A percentile compares a stretch with the other conserved stretches of the same genome.
Evolutionary conservation across 495 filamentous ascomycete genomes (phyloP).

Genomic region (Trichoderma erinaceum): DNA sequence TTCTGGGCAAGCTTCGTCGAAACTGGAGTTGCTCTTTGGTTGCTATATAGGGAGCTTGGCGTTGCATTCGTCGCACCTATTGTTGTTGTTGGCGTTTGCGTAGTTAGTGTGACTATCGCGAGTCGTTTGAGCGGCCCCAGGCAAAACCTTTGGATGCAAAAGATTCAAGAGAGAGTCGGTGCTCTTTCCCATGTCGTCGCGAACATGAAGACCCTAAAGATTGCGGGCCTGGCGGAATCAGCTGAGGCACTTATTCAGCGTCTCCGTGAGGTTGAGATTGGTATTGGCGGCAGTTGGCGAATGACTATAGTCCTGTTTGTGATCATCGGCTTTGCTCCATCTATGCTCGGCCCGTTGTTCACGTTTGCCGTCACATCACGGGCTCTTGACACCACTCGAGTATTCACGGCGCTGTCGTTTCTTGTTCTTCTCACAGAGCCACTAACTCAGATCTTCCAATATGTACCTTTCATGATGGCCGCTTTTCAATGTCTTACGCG

Average conservation of each 20-base stretch:
- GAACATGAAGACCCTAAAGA: conserved; percentile 40
- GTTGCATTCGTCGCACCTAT: conserved; percentile 24
- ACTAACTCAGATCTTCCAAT: conserved; percentile 45
- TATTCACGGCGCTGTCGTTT: conserved; percentile 52
- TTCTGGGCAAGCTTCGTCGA: conserved; percentile 42
- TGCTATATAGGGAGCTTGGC: conserved; percentile 27
- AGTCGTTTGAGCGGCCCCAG: conserved; percentile 23
- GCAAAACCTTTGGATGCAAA: conserved; percentile 34
- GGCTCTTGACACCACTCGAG: conserved; percentile 37
- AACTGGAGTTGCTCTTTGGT: conserved; percentile 23
- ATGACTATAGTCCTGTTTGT: conserved; percentile 32
- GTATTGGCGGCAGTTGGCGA: conserved; percentile 49
- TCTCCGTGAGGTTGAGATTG: conserved; percentile 46
- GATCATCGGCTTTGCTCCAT: conserved; percentile 25
- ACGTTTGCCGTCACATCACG: conserved; percentile 29
- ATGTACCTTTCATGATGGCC: conserved; percentile 43
- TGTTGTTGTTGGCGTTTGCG: not conserved
- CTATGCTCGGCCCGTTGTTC: conserved; percentile 23
- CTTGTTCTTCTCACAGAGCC: conserved; percentile 52
- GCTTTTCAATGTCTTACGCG: conserved; percentile 53
- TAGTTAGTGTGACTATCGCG: conserved; percentile 18
- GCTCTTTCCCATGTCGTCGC: conserved; percentile 33
- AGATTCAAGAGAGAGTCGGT: conserved; percentile 30
- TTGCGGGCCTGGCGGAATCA: conserved; percentile 31
- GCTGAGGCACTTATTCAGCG: conserved; percentile 34